Evolutionary conservation across 2,329 filamentous ascomycete species (phyloP).

Genomic region (Aspergillus fumigatus): DNA sequence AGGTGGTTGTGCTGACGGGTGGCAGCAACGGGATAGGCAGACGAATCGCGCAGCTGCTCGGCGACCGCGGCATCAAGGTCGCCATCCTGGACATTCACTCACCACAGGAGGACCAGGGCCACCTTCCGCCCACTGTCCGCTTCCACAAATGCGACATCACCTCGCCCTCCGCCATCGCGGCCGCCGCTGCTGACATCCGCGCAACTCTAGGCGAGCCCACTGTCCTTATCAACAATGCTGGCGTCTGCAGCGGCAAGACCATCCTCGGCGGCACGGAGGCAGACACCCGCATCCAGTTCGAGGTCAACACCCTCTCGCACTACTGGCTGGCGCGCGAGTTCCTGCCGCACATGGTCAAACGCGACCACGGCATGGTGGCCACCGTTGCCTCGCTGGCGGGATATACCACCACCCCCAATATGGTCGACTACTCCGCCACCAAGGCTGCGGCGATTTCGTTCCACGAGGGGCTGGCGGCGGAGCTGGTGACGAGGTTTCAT

Average conservation of each 20-base stretch:
- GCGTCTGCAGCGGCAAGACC: slow-evolving; percentile 50
- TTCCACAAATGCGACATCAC: slow-evolving; percentile 69
- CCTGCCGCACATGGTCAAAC: slow-evolving; percentile 58
- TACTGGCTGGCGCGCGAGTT: slow-evolving; percentile 65
- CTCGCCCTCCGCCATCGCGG: slow-evolving; percentile 50
- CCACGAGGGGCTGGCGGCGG: slow-evolving; percentile 60
- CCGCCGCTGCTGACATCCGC: slow-evolving; percentile 51
- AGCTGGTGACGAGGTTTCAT: slow-evolving; percentile 57
- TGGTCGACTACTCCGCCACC: slow-evolving; percentile 64
- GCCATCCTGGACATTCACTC: slow-evolving; percentile 59
- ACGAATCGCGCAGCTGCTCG: slow-evolving; percentile 61
- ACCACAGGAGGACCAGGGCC: slow-evolving; percentile 23
- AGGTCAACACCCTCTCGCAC: slow-evolving; percentile 65
- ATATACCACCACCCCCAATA: slow-evolving; percentile 56
- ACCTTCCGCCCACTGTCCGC: slow-evolving; percentile 45
- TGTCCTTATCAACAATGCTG: slow-evolving; percentile 49
- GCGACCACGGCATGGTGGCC: slow-evolving; percentile 68
- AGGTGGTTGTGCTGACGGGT: slow-evolving; percentile 70
- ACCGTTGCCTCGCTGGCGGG: slow-evolving; percentile 63
- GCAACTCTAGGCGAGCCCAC: slow-evolving; percentile 59
- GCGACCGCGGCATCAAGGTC: slow-evolving; percentile 60
- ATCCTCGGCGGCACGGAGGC: slow-evolving; percentile 56
- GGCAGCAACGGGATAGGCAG: slow-evolving; percentile 71
- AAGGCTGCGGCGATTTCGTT: slow-evolving; percentile 65
- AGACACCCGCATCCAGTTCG: slow-evolving; percentile 61